Percentiles rank a stretch among this genome's conserved stretches.
Conservation (phyloP, 2,329 filamentous ascomycete genomes). For the Aspergillus hiratsukae region DNA sequence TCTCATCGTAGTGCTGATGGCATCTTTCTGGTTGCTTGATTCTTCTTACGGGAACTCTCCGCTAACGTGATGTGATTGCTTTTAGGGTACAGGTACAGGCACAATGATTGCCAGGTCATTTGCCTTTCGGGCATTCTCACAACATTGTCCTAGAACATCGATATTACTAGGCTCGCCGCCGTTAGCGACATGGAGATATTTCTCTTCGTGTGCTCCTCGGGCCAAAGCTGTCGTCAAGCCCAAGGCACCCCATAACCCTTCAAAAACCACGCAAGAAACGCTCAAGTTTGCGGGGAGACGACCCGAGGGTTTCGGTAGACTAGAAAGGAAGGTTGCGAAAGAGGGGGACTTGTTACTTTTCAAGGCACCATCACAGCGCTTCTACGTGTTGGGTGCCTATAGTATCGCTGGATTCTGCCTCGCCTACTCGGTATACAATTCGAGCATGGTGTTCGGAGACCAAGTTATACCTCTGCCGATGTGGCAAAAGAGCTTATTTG, state of each 20-base stretch:
- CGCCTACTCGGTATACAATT: conserved; percentile 49
- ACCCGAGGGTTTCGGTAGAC: conserved; percentile 48
- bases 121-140: conserved; percentile 23
- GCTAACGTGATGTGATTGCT: conserved; percentile 1
- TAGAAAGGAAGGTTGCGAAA: conserved; percentile 47
- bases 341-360: conserved; percentile 59
- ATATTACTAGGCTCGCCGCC: conserved; percentile 12
- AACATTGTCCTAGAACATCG: conserved; percentile 19
- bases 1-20: neutral
- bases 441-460: conserved; percentile 47
- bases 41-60: neutral
- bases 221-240: conserved; percentile 17
- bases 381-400: conserved; percentile 60
- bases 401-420: conserved; percentile 52
- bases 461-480: conserved; percentile 49
- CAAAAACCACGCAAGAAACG: conserved; percentile 13
- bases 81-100: conserved; percentile 8
- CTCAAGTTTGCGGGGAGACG: conserved; percentile 23
- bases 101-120: conserved; percentile 30
- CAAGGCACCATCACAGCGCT: conserved; percentile 59
- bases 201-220: conserved; percentile 25
- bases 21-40: neutral
- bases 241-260: conserved; percentile 5
- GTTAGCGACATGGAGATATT: conserved; percentile 24
- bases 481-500: conserved; percentile 58